Conservation (phyloP, 2,329 filamentous ascomycete genomes). For the Ceratocystis alfenasii region DNA sequence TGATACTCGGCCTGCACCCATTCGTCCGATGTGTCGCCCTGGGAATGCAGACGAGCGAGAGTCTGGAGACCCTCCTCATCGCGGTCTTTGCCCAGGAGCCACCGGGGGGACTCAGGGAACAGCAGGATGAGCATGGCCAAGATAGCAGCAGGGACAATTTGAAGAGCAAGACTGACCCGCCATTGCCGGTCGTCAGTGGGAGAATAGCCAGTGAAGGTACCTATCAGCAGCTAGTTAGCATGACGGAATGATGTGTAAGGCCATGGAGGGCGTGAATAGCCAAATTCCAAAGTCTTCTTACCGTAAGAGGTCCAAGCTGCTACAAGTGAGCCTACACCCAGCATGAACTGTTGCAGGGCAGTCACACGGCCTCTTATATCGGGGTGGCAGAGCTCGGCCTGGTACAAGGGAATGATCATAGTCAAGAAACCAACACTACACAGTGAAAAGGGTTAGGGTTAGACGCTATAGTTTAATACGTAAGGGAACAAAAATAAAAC, state of each 20-base stretch:
- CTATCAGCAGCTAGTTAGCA: constrained; percentile 20
- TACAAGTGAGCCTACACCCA: constrained; percentile 60
- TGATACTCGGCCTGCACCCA: constrained; percentile 64
- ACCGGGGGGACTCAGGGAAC: constrained; percentile 62
- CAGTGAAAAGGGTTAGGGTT: background rate
- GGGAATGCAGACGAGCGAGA: constrained; percentile 56
- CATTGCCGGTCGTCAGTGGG: constrained; percentile 29
- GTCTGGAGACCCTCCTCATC: constrained; percentile 52
- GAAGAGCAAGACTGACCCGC: constrained; percentile 47
- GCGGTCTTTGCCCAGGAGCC: constrained; percentile 63
- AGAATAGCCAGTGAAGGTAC: constrained; percentile 28
- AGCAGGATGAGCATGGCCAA: constrained; percentile 51
- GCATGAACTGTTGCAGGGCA: constrained; percentile 69
- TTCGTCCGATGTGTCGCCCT: constrained; percentile 52
- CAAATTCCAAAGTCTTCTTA: constrained; percentile 28
- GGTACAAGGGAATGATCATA: constrained; percentile 49
- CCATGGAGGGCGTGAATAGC: background rate
- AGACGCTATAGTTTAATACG: too few species aligned
- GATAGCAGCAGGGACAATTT: constrained; percentile 55
- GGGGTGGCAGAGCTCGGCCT: constrained; percentile 68
- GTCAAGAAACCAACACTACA: constrained; percentile 35
- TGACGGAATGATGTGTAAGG: background rate
- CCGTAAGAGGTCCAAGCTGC: constrained; percentile 66
- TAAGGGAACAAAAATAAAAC: constrained; percentile 18
- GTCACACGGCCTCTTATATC: constrained; percentile 65